These are phyloP conservation scores for Diplodia mutila DNA, from an alignment of 2,329 filamentous ascomycete genomes.

Conservation along the genomic window DNA sequence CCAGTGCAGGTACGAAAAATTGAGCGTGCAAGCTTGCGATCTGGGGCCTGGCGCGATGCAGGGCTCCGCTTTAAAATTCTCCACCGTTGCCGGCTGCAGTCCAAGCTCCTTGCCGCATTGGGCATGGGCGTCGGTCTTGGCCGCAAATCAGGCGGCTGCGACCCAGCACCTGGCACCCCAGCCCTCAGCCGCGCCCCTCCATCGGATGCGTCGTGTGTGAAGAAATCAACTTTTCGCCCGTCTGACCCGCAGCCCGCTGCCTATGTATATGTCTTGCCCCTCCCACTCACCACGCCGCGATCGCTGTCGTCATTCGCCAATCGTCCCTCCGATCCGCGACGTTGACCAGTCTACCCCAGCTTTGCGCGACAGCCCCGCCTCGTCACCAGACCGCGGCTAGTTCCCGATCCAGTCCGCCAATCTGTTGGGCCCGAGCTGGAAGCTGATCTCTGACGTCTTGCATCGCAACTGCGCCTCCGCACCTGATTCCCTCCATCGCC, in stretches of 20 bases:
- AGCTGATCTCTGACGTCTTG: conserved; percentile 2
- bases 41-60: background rate
- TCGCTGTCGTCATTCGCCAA: conserved; percentile 15
- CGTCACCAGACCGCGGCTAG: background rate
- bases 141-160: conserved; percentile 18
- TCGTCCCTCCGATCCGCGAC: background rate
- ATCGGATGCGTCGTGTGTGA: background rate
- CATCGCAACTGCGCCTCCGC: background rate
- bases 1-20: background rate
- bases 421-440: background rate
- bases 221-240: background rate
- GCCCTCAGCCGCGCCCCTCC: background rate
- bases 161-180: background rate
- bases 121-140: conserved; percentile 16
- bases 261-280: background rate
- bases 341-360: conserved; percentile 5
- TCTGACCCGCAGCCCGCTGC: background rate
- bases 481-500: conserved; percentile 5
- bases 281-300: background rate
- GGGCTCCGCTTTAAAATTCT: conserved; percentile 19
- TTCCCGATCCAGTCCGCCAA: background rate
- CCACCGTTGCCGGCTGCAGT: conserved; percentile 8
- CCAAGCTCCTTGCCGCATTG: conserved; percentile 16
- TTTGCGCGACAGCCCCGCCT: conserved; percentile 2
- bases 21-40: background rate